Evolutionary conservation across 164 flowering plant genomes (phyloP).

Genomic region (Dillenia turbinata): DNA sequence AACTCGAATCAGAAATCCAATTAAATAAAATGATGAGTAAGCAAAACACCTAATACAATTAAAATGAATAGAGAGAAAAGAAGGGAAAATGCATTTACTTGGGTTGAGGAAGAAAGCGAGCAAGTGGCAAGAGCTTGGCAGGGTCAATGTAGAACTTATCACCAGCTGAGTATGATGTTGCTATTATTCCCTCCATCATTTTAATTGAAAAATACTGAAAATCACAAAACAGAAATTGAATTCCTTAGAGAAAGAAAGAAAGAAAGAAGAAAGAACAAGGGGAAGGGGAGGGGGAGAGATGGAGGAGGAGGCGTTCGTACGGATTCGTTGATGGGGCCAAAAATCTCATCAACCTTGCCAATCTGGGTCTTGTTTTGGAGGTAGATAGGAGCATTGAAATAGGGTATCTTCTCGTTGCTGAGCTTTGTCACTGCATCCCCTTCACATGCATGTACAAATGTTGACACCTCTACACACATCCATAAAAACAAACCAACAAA

Average conservation of each 20-base stretch:
- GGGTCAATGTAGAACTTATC: constrained; percentile 97
- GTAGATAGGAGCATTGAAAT: constrained; percentile 89
- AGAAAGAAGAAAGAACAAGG: not conserved
- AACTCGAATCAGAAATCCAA: too few species aligned
- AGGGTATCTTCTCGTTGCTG: constrained; percentile 84
- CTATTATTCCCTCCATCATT: constrained; percentile 96
- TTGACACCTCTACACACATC: constrained; percentile 60
- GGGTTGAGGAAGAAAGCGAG: constrained; percentile 93
- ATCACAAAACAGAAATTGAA: too few species aligned
- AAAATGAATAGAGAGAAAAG: too few species aligned
- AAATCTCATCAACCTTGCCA: constrained; percentile 96
- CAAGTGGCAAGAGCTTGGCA: constrained; percentile 79
- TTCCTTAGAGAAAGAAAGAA: not conserved
- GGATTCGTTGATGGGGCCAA: constrained; percentile 96
- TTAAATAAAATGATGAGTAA: too few species aligned
- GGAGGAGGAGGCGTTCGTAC: constrained; percentile 31
- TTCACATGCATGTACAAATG: constrained; percentile 88
- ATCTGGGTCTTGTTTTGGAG: constrained; percentile 92
- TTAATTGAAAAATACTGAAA: constrained; percentile 77
- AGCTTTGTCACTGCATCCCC: constrained; percentile 96
- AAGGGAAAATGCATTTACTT: constrained; percentile 49
- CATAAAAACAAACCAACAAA: too few species aligned
- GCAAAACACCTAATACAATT: too few species aligned
- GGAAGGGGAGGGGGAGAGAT: not conserved
- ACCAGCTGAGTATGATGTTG: constrained; percentile 72